These are phyloP conservation scores for Camillea tinctor DNA, from an alignment of 2,329 filamentous ascomycete species.

Conservation along the genomic window DNA sequence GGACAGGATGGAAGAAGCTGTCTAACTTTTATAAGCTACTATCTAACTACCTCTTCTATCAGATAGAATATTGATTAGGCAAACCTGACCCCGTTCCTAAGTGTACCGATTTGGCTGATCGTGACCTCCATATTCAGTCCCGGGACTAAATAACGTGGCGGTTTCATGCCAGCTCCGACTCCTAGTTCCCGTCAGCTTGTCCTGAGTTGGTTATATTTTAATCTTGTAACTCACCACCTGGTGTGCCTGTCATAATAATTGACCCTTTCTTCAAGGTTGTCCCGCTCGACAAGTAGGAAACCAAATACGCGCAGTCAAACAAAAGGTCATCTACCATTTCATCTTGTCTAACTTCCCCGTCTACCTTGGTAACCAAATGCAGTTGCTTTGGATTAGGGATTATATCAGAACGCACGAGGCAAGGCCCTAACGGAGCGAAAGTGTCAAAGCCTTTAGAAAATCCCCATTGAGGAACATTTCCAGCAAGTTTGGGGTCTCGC, in stretches of 20 bases:
- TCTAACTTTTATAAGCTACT: no score
- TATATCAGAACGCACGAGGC: slow-evolving; percentile 42
- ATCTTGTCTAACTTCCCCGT: slow-evolving; percentile 48
- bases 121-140: no score
- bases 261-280: slow-evolving; percentile 43
- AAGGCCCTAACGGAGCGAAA: slow-evolving; percentile 52
- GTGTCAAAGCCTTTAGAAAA: slow-evolving; percentile 59
- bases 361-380: slow-evolving; percentile 44
- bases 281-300: slow-evolving; percentile 39
- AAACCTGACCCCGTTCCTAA: no score
- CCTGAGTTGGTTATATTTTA: no score
- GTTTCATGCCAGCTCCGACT: no score
- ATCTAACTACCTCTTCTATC: no score
- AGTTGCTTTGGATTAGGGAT: slow-evolving; percentile 44
- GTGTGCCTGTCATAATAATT: slow-evolving; percentile 47
- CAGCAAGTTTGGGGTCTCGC: slow-evolving; percentile 46
- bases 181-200: no score
- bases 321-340: slow-evolving; percentile 41
- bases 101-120: no score
- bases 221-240: slow-evolving; percentile 31
- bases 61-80: no score
- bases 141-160: no score
- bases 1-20: no score
- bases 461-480: slow-evolving; percentile 54
- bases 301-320: slow-evolving; percentile 40